A percentile compares a stretch with the other conserved stretches of the same genome.
Conservation (phyloP, 2,329 filamentous ascomycete genomes). For the Cercospora zeina region DNA sequence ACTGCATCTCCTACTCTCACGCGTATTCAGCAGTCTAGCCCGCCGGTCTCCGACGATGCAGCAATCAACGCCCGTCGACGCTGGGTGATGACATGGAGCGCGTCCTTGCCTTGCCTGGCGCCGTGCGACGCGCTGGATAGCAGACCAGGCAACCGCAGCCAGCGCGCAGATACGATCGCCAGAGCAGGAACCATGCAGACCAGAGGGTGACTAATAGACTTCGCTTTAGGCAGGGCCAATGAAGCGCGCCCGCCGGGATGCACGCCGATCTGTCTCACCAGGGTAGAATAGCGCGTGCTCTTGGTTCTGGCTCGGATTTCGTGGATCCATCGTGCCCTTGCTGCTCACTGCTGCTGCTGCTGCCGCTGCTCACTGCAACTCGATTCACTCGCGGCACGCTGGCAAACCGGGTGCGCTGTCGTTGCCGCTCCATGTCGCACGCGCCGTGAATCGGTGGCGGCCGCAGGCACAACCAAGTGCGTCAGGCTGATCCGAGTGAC, state of each 20-base stretch:
- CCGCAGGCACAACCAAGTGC: slow-evolving; percentile 1
- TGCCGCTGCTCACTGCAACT: not conserved
- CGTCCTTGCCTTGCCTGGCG: not conserved
- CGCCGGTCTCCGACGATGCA: not conserved
- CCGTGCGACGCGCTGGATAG: not conserved
- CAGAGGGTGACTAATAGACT: not conserved
- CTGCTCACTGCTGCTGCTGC: slow-evolving; percentile 5
- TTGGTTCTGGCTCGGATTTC: not conserved
- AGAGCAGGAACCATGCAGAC: not conserved
- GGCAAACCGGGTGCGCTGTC: not conserved
- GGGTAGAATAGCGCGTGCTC: not conserved
- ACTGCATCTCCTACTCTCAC: no score
- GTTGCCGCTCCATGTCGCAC: not conserved
- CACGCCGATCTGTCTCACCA: not conserved
- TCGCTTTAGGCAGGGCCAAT: slow-evolving; percentile 1
- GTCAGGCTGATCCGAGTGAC: not conserved
- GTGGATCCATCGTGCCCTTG: not conserved
- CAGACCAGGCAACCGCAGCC: not conserved
- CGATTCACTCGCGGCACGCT: not conserved
- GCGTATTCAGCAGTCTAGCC: not conserved
- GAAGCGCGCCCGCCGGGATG: not conserved
- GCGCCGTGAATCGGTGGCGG: not conserved
- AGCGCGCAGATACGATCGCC: not conserved
- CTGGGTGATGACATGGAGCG: not conserved
- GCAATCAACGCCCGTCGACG: not conserved